Percentiles rank a stretch among this genome's conserved stretches.
Conservation (phyloP, 2,329 filamentous ascomycete species). For the Harringtonia lauricola region DNA sequence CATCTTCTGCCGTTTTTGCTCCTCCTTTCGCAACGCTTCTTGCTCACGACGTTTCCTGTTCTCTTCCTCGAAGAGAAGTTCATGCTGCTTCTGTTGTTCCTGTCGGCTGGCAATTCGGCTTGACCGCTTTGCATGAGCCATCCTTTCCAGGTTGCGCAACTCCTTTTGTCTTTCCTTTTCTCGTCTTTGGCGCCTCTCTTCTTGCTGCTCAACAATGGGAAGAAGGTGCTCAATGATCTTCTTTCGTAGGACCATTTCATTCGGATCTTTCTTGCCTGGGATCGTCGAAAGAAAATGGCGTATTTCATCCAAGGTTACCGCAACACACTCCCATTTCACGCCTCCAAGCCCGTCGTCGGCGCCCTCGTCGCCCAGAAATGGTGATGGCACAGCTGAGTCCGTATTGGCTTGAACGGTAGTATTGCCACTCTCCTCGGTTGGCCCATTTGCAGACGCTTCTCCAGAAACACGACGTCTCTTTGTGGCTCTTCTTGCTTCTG, state of each 20-base stretch:
- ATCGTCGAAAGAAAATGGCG: conserved; percentile 59
- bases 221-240: conserved; percentile 68
- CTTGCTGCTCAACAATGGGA: conserved; percentile 72
- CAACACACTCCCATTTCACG: conserved; percentile 85
- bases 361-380: not conserved
- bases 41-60: conserved; percentile 42
- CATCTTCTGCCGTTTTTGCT: conserved; percentile 44
- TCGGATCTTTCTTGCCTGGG: conserved; percentile 65
- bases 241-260: conserved; percentile 69
- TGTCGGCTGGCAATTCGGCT: conserved; percentile 75
- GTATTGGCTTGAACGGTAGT: conserved; percentile 14
- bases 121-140: conserved; percentile 90
- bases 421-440: conserved; percentile 27
- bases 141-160: conserved; percentile 67
- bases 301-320: conserved; percentile 70
- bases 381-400: conserved; percentile 18
- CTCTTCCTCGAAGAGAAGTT: conserved; percentile 47
- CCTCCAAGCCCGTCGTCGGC: conserved; percentile 57
- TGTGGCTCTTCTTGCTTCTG: conserved; percentile 53
- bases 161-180: conserved; percentile 63
- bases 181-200: conserved; percentile 63
- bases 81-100: conserved; percentile 66
- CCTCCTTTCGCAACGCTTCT: conserved; percentile 53
- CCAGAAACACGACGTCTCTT: conserved; percentile 56
- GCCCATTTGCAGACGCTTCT: conserved; percentile 24